Conservation (phyloP, 1,284 basidiomycete genomes). For the Prillingera fragicola region DNA sequence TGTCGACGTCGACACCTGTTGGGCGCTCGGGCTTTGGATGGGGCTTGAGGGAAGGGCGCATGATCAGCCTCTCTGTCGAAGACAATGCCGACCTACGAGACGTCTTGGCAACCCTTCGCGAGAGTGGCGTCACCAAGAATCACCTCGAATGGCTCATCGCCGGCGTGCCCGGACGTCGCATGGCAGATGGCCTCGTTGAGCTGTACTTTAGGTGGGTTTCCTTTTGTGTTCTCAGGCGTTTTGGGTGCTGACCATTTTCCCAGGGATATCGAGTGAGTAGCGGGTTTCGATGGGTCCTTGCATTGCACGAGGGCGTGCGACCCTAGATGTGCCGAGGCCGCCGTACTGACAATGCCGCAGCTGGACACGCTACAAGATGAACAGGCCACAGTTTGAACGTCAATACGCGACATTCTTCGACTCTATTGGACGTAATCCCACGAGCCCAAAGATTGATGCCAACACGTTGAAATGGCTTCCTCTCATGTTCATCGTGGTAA, state of each 20-base stretch:
- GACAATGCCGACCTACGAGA: conserved; percentile 43
- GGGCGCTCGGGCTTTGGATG: conserved; percentile 40
- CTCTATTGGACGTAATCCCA: conserved; percentile 41
- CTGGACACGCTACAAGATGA: conserved; percentile 51
- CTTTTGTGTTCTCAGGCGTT: neutral
- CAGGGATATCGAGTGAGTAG: conserved; percentile 40
- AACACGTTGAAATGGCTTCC: conserved; percentile 49
- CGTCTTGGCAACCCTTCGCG: conserved; percentile 43
- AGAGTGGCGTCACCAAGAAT: conserved; percentile 46
- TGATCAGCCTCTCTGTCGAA: conserved; percentile 35
- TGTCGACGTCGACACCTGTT: conserved; percentile 30
- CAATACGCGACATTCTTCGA: conserved; percentile 47
- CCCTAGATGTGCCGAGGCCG: neutral
- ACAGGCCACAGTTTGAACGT: conserved; percentile 44
- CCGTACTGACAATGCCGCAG: conserved; percentile 20
- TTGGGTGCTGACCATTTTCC: neutral
- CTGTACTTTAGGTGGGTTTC: conserved; percentile 42
- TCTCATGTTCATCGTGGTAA: conserved; percentile 48
- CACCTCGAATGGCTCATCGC: conserved; percentile 47
- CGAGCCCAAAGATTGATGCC: conserved; percentile 44
- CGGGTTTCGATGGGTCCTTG: neutral
- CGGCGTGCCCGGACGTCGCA: conserved; percentile 44
- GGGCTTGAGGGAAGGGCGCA: conserved; percentile 42
- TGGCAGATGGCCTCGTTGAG: conserved; percentile 48
- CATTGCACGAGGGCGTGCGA: neutral